Percentiles rank a stretch among this genome's conserved stretches.
These are phyloP conservation scores for Gautieria morchelliformis DNA, from an alignment of 768 basidiomycete genomes.

Conservation along the genomic window DNA sequence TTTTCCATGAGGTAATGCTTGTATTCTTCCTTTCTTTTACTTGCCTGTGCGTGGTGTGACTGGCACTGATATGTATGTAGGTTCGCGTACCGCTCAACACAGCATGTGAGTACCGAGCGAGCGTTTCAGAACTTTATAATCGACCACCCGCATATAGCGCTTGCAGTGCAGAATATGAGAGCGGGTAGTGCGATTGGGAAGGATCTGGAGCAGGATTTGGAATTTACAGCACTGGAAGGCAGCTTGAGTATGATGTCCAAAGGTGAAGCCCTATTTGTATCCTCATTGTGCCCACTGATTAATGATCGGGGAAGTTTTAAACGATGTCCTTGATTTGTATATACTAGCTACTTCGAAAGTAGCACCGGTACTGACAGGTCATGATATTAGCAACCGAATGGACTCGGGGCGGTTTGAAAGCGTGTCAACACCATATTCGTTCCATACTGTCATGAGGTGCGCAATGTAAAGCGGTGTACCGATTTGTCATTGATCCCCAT, in stretches of 20 bases:
- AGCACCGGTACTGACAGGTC: background rate
- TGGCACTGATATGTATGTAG: background rate
- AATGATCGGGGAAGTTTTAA: constrained; percentile 18
- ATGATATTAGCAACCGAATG: constrained; percentile 23
- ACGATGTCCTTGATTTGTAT: constrained; percentile 29
- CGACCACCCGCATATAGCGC: constrained; percentile 12
- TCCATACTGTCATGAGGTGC: constrained; percentile 12
- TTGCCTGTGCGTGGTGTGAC: too few species aligned
- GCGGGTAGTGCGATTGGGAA: constrained; percentile 28
- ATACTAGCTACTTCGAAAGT: background rate
- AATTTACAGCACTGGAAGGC: constrained; percentile 32
- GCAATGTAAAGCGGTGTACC: background rate
- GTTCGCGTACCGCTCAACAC: constrained; percentile 46
- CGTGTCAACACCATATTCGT: constrained; percentile 34
- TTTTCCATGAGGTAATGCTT: constrained; percentile 31
- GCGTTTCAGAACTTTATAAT: background rate
- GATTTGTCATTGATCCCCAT: constrained; percentile 17
- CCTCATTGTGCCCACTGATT: background rate
- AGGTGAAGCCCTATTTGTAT: constrained; percentile 13
- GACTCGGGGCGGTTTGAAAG: constrained; percentile 33
- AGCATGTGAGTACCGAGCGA: constrained; percentile 19
- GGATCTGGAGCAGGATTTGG: constrained; percentile 28
- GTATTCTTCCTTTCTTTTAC: background rate
- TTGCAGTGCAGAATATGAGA: constrained; percentile 38
- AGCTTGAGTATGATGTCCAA: constrained; percentile 31